Conservation (phyloP, 225 moss, liverwort and hornwort species). For the Thuidium tamariscinum region DNA sequence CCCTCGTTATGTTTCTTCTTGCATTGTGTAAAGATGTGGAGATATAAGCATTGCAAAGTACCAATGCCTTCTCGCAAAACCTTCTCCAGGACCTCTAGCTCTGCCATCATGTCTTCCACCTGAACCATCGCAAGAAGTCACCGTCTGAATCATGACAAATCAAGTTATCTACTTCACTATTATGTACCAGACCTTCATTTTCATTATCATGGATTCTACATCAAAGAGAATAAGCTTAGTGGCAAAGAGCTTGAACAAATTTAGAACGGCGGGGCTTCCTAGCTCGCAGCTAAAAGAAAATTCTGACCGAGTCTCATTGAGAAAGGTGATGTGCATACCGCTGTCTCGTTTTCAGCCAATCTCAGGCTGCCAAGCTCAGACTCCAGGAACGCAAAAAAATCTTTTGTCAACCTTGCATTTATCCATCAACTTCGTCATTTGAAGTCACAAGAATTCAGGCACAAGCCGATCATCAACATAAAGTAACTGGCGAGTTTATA, state of each 20-base stretch:
- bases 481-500: not conserved
- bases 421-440: not conserved
- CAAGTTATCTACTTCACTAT: not conserved
- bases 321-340: slow-evolving; percentile 17
- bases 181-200: not conserved
- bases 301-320: not conserved
- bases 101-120: slow-evolving; percentile 45
- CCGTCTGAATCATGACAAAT: not conserved
- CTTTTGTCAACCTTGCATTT: slow-evolving; percentile 52
- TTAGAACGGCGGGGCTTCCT: not conserved
- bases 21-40: not conserved
- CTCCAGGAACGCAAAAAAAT: slow-evolving; percentile 50
- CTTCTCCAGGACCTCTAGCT: slow-evolving; percentile 56
- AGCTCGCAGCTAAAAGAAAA: not conserved
- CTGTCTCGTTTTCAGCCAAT: slow-evolving; percentile 31
- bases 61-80: slow-evolving; percentile 52
- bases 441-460: not conserved
- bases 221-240: not conserved
- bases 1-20: not conserved
- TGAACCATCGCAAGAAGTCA: slow-evolving; percentile 1
- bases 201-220: not conserved
- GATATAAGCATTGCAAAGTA: not conserved
- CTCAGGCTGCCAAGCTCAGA: slow-evolving; percentile 54
- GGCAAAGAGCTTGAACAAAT: not conserved
- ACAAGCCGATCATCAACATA: not conserved